Evolutionary conservation across 2,329 filamentous ascomycete species (phyloP).

Genomic region (Fusarium metavorans): DNA sequence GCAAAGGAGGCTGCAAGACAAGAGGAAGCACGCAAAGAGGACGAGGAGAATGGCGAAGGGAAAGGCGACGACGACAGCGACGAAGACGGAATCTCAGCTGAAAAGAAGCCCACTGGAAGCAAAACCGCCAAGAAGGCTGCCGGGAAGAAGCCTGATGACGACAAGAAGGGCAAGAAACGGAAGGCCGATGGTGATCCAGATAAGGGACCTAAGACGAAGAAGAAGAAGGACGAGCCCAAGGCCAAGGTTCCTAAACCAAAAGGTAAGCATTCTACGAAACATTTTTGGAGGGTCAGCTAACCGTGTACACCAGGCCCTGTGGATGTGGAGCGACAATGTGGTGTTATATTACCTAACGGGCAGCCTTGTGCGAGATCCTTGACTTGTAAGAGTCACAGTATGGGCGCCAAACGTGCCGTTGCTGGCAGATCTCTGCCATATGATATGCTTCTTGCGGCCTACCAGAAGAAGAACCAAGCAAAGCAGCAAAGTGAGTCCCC

Average conservation of each 20-base stretch:
- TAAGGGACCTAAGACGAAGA: constrained; percentile 88
- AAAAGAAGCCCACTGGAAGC: constrained; percentile 56
- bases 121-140: constrained; percentile 72
- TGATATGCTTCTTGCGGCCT: constrained; percentile 88
- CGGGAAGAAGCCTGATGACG: constrained; percentile 75
- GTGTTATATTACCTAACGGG: constrained; percentile 86
- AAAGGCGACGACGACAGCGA: constrained; percentile 64
- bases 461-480: constrained; percentile 98
- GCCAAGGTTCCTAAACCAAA: constrained; percentile 86
- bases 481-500: constrained; percentile 87
- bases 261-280: constrained; percentile 57
- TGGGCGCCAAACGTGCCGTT: constrained; percentile 92
- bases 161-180: constrained; percentile 80
- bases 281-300: constrained; percentile 24
- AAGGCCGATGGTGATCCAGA: constrained; percentile 82
- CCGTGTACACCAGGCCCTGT: constrained; percentile 72
- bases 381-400: constrained; percentile 94
- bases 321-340: constrained; percentile 93
- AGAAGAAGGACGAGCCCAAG: constrained; percentile 94
- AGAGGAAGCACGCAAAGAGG: constrained; percentile 65
- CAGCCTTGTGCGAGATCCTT: constrained; percentile 88
- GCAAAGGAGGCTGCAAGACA: constrained; percentile 72
- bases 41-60: constrained; percentile 60
- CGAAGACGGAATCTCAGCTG: constrained; percentile 56
- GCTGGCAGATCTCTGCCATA: constrained; percentile 89